Percentiles rank a stretch among this genome's conserved stretches.
Conservation (phyloP, 2,329 filamentous ascomycete species). For the Pseudohalonectria lignicola region DNA sequence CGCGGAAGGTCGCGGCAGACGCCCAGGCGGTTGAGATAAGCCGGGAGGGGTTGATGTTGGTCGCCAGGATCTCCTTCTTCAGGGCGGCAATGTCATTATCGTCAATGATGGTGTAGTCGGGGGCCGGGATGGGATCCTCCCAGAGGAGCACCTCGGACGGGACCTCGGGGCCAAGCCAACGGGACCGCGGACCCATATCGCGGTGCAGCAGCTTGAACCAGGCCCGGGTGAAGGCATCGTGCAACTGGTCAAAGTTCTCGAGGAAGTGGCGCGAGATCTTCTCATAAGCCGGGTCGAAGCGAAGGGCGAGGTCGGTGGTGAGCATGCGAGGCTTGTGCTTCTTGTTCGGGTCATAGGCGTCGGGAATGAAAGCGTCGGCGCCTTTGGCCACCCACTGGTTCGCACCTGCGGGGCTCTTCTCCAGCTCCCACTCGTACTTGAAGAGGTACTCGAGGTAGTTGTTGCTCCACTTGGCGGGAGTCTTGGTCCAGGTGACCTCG, state of each 20-base stretch:
- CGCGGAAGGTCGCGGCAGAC: slow-evolving; percentile 61
- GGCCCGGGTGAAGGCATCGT: slow-evolving; percentile 58
- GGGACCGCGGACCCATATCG: slow-evolving; percentile 61
- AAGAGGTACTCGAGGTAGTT: slow-evolving; percentile 66
- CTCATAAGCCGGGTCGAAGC: slow-evolving; percentile 60
- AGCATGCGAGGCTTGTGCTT: slow-evolving; percentile 70
- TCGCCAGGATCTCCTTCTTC: slow-evolving; percentile 56
- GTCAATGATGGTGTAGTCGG: slow-evolving; percentile 46
- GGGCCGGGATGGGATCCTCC: slow-evolving; percentile 61
- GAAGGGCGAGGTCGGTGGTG: slow-evolving; percentile 63
- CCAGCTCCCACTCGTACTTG: slow-evolving; percentile 67
- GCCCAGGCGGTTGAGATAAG: slow-evolving; percentile 59
- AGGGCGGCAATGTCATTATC: slow-evolving; percentile 52
- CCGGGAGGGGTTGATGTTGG: slow-evolving; percentile 48
- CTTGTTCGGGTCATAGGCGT: slow-evolving; percentile 58
- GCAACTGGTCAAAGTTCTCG: slow-evolving; percentile 56
- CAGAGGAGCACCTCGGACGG: slow-evolving; percentile 59
- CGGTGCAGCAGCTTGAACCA: slow-evolving; percentile 82
- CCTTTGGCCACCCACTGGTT: slow-evolving; percentile 70
- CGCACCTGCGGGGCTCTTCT: slow-evolving; percentile 64
- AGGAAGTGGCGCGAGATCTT: slow-evolving; percentile 65
- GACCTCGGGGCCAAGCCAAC: slow-evolving; percentile 66
- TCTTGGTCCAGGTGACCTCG: slow-evolving; percentile 71
- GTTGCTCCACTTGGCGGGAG: slow-evolving; percentile 67
- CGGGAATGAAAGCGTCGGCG: slow-evolving; percentile 54